Evolutionary conservation across 805 yeast genomes (phyloP).

Genomic region (Candida taoyuanica): DNA sequence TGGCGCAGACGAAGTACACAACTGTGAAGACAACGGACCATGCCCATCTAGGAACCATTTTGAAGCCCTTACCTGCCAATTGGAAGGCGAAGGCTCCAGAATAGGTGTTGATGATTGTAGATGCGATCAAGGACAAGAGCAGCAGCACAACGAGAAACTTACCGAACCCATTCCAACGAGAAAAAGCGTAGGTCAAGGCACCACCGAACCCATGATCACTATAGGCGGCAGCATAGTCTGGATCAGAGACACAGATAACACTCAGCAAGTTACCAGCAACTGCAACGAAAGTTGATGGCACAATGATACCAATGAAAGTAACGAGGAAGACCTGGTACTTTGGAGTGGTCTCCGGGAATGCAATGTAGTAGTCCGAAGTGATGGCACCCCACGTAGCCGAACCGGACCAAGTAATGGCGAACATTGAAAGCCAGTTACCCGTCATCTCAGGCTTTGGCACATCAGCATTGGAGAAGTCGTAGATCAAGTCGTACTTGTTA

Average conservation of each 20-base stretch:
- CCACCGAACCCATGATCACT: conserved; percentile 69
- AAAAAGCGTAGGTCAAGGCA: conserved; percentile 56
- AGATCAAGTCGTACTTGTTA: conserved; percentile 35
- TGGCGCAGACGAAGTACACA: conserved; percentile 62
- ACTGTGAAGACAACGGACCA: conserved; percentile 62
- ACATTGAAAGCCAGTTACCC: conserved; percentile 71
- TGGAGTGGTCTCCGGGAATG: conserved; percentile 70
- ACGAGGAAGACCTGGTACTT: conserved; percentile 47
- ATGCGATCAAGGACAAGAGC: conserved; percentile 73
- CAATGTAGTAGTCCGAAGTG: conserved; percentile 78
- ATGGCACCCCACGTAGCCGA: conserved; percentile 89
- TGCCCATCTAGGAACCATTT: conserved; percentile 71
- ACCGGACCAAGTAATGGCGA: conserved; percentile 68
- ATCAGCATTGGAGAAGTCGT: conserved; percentile 31
- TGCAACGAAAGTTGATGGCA: conserved; percentile 77
- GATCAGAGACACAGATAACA: conserved; percentile 52
- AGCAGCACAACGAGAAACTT: conserved; percentile 67
- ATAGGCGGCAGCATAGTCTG: conserved; percentile 57
- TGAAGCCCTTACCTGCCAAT: conserved; percentile 47
- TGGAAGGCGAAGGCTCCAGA: conserved; percentile 78
- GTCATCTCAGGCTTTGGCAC: conserved; percentile 37
- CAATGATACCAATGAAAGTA: conserved; percentile 60
- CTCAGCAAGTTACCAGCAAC: conserved; percentile 63
- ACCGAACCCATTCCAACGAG: conserved; percentile 71
- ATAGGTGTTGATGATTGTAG: conserved; percentile 74